Conservation (phyloP, 1,139 yeast genomes). For the Lodderomyces margitis region DNA sequence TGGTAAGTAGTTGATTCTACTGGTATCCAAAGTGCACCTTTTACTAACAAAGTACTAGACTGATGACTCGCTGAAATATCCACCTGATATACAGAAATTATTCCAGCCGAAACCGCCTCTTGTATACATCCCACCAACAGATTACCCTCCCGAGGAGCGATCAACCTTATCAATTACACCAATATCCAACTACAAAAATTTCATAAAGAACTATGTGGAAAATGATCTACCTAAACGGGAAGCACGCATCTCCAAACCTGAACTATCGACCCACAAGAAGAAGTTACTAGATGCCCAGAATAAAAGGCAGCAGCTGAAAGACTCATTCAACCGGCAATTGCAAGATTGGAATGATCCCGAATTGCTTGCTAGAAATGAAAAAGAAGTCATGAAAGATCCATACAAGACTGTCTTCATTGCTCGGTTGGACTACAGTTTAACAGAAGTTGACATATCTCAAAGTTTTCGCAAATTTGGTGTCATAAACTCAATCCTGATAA, state of each 20-base stretch:
- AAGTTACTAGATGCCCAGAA: conserved; percentile 14
- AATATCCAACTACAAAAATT: conserved; percentile 37
- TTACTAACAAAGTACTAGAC: conserved; percentile 16
- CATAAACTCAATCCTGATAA: conserved; percentile 65
- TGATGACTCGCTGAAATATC: conserved; percentile 48
- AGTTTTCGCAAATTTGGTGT: conserved; percentile 67
- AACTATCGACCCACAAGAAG: conserved; percentile 14
- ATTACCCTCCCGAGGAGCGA: conserved; percentile 52
- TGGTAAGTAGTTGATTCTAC: conserved; percentile 7
- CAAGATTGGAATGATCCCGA: conserved; percentile 47
- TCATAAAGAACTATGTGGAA: conserved; percentile 31
- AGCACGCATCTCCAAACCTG: conserved; percentile 1
- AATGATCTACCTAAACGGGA: conserved; percentile 17
- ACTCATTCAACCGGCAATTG: conserved; percentile 37
- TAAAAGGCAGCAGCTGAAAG: conserved; percentile 26
- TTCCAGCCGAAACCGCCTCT: conserved; percentile 75
- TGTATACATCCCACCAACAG: conserved; percentile 51
- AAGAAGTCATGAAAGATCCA: conserved; percentile 65
- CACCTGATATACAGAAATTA: conserved; percentile 60
- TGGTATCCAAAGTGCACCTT: neutral
- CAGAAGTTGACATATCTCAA: conserved; percentile 67
- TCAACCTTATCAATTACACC: conserved; percentile 53
- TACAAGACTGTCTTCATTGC: conserved; percentile 75
- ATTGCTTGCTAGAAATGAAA: conserved; percentile 51
- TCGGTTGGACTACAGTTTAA: conserved; percentile 62